Evolutionary conservation across 768 basidiomycete species (phyloP).

Genomic region (Calocybe indica): DNA sequence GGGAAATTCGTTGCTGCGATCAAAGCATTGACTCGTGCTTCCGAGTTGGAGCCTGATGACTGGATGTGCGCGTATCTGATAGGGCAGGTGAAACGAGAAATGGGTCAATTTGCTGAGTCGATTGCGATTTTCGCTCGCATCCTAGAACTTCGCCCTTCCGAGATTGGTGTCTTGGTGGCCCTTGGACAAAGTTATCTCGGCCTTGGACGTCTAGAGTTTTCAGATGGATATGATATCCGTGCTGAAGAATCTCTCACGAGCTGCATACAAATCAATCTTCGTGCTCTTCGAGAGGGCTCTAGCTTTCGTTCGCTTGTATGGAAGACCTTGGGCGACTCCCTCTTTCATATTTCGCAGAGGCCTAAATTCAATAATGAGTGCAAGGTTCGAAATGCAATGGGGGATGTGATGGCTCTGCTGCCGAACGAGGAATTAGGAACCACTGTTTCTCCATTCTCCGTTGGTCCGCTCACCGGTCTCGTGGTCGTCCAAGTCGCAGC

Average conservation of each 20-base stretch:
- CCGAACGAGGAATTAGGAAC: conserved; percentile 29
- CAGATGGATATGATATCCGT: conserved; percentile 66
- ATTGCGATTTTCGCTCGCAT: conserved; percentile 59
- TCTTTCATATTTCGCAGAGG: conserved; percentile 56
- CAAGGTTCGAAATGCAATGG: conserved; percentile 26
- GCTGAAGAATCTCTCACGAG: conserved; percentile 67
- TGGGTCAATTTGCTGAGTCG: conserved; percentile 72
- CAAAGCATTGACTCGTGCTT: conserved; percentile 76
- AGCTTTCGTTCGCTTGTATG: conserved; percentile 72
- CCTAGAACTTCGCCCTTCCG: conserved; percentile 48
- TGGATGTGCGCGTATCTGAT: conserved; percentile 85
- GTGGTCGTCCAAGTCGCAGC: conserved; percentile 47
- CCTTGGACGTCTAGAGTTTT: conserved; percentile 57
- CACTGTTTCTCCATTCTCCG: conserved; percentile 34
- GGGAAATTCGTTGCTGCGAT: conserved; percentile 87
- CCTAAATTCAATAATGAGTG: conserved; percentile 42
- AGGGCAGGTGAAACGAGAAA: conserved; percentile 76
- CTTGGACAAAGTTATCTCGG: conserved; percentile 70
- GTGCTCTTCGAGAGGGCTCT: conserved; percentile 40
- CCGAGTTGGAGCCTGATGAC: conserved; percentile 65
- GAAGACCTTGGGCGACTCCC: conserved; percentile 79
- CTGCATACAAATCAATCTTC: conserved; percentile 48
- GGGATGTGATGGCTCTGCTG: conserved; percentile 29
- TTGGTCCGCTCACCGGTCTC: conserved; percentile 24
- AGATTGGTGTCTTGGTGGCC: conserved; percentile 67